Base-by-base conservation (phyloP, 108 stramenopile genomes). In the Heterococcus sp. region DNA sequence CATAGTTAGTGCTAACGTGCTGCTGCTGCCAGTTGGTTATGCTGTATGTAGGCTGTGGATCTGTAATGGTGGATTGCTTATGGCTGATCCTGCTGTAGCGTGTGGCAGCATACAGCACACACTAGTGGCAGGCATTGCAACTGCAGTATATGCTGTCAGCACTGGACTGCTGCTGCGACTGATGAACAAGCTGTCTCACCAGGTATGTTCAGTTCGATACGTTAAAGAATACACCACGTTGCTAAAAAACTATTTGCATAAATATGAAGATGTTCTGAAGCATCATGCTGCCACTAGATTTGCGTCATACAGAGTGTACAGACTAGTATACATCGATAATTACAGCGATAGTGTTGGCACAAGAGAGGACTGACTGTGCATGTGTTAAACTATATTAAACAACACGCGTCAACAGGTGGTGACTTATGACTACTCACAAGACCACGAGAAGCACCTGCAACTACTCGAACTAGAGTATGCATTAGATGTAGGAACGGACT, bases 401-500 rank as follows among this genome's bases (percentile, higher is more conserved):
- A 21, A 8, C 14, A 58, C 8, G 14, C 46, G 46, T n/a, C 46
- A 14, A 21, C 46, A 58, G 46, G 46, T 21, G 14, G 21, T 58
- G 14, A 8, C 21, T 21, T 58, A 21, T 21, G 46, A 58, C 46
- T 14, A 58, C 21, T 8, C 21, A 8, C 46, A 58, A 58, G 46
- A 58, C 8, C 46, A 14, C 21, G 46, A 58, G 21, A 58, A 58
- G 46, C 46, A 58, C 46, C 46, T 58, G 46, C 46, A 58, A 21
- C 46, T 58, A 21, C 46, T 58, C 14, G 46, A 58, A 21, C 46
- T 58, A 65, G 35, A 71, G 4, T 35, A 64, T 2, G 63, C 37
- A 33, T 37, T 33, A 35, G 79, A 81, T 32, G 72, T 73, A 63
- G 79, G 73, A 39, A 81, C 65, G 72, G 79, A 36, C 37, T 70